A percentile compares a stretch with the other conserved stretches of the same genome.
phyloP scores from a whole-genome alignment of 768 basidiomycete species.

The Omphalotus guepiniiformis region DNA sequence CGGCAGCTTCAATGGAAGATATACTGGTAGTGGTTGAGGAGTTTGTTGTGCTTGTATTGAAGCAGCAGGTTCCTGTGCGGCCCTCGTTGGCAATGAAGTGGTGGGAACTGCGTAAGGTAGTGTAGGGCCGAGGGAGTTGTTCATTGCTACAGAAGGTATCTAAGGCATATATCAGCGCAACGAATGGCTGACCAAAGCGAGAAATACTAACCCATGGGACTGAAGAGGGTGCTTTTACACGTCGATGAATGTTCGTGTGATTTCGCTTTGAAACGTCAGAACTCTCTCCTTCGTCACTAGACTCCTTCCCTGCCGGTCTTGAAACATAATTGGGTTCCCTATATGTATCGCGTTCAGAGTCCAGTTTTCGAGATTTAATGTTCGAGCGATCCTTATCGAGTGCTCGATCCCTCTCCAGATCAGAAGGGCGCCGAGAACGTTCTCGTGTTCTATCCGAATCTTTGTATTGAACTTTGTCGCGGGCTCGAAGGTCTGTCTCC shows the following conservation, averaged over 20 bases:
- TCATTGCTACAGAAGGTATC: too few species aligned
- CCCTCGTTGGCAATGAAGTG: too few species aligned
- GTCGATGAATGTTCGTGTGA: conserved; percentile 22
- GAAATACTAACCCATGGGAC: too few species aligned
- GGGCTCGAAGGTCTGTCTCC: conserved; percentile 5
- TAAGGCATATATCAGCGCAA: too few species aligned
- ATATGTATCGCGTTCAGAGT: conserved; percentile 18
- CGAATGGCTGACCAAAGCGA: too few species aligned
- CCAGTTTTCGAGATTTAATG: conserved; percentile 18
- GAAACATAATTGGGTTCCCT: not conserved
- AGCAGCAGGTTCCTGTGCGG: too few species aligned
- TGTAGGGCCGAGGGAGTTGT: too few species aligned
- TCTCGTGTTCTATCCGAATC: conserved; percentile 14
- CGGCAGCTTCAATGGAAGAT: conserved; percentile 5
- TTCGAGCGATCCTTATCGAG: conserved; percentile 10
- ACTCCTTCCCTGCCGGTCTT: conserved; percentile 20
- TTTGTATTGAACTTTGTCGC: conserved; percentile 3
- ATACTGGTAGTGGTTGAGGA: not conserved
- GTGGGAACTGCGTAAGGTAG: too few species aligned
- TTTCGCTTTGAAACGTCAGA: conserved; percentile 29
- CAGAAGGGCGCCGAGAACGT: conserved; percentile 14
- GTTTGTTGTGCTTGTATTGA: not conserved
- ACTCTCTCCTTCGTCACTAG: conserved; percentile 29
- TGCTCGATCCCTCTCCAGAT: conserved; percentile 11
- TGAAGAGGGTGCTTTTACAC: conserved; percentile 31